Evolutionary conservation across 129 eudicot species (phyloP).

Genomic region (Sambucus nigra): DNA sequence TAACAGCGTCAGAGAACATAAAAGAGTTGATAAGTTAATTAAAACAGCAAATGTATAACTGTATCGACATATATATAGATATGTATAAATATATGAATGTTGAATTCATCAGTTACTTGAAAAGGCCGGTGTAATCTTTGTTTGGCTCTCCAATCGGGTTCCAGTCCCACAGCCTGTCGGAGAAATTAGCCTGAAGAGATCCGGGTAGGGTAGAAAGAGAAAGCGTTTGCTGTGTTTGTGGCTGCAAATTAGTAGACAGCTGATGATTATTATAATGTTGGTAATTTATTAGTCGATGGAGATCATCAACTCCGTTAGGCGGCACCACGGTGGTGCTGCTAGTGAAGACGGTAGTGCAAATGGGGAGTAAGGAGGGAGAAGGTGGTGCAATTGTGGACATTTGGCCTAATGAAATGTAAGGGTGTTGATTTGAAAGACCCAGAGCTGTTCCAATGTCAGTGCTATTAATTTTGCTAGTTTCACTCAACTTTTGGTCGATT

Average conservation of each 20-base stretch:
- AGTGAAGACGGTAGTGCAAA: constrained; percentile 8
- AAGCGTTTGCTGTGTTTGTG: constrained; percentile 18
- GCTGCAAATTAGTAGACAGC: constrained; percentile 9
- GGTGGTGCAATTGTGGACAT: constrained; percentile 10
- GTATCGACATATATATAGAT: too few species aligned
- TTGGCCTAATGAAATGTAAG: constrained; percentile 26
- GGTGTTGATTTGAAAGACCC: constrained; percentile 30
- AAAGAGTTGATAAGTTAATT: neutral
- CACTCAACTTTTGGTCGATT: constrained; percentile 36
- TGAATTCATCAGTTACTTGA: constrained; percentile 37
- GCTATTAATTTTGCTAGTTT: constrained; percentile 42
- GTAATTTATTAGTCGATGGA: constrained; percentile 47
- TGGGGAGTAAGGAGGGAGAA: constrained; percentile 9
- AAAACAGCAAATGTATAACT: constrained; percentile 5
- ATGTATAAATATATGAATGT: too few species aligned
- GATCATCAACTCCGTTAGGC: constrained; percentile 17
- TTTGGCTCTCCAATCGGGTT: constrained; percentile 34
- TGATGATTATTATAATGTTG: constrained; percentile 36
- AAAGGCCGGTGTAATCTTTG: constrained; percentile 45
- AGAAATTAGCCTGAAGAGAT: constrained; percentile 21
- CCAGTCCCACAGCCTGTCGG: constrained; percentile 86
- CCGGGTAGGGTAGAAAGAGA: constrained; percentile 26
- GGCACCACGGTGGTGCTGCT: constrained; percentile 2
- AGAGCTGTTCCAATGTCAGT: constrained; percentile 39
- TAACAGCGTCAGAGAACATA: neutral